Evolutionary conservation across 331 rosid genomes (phyloP).

Genomic region (Ulmus americana): DNA sequence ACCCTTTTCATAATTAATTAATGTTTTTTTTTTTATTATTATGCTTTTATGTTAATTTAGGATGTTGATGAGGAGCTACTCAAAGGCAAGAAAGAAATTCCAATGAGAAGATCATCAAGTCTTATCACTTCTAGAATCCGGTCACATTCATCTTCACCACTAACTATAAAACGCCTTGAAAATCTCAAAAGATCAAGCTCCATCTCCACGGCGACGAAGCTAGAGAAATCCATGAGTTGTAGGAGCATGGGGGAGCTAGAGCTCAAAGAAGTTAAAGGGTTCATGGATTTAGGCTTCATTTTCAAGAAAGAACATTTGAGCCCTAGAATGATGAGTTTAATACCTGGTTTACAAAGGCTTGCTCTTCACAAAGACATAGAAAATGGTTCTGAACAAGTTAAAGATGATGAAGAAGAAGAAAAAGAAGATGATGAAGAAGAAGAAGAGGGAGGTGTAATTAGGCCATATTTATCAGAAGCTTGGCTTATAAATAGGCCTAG

Average conservation of each 20-base stretch:
- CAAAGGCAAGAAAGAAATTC: slow-evolving; percentile 15
- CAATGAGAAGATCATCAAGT: slow-evolving; percentile 18
- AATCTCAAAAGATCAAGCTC: slow-evolving; percentile 24
- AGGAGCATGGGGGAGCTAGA: slow-evolving; percentile 62
- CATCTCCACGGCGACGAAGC: slow-evolving; percentile 10
- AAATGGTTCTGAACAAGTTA: background rate
- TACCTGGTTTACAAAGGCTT: slow-evolving; percentile 74
- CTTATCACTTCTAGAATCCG: slow-evolving; percentile 22
- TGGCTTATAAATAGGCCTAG: slow-evolving; percentile 72
- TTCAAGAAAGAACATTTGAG: slow-evolving; percentile 49
- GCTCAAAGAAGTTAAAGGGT: slow-evolving; percentile 79
- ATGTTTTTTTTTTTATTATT: background rate
- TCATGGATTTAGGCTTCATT: slow-evolving; percentile 71
- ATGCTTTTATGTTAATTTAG: background rate
- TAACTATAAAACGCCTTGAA: background rate
- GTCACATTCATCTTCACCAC: slow-evolving; percentile 27
- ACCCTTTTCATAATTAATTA: background rate
- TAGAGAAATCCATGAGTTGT: slow-evolving; percentile 62
- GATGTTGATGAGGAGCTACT: slow-evolving; percentile 1
- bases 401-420: slow-evolving; percentile 6
- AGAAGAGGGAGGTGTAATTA: slow-evolving; percentile 29
- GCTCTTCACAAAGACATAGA: slow-evolving; percentile 13
- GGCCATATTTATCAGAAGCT: slow-evolving; percentile 85
- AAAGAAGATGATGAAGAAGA: slow-evolving; percentile 10
- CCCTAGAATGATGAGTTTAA: slow-evolving; percentile 55